These are phyloP conservation scores for Neonectria magnoliae DNA, from an alignment of 2,329 filamentous ascomycete species.

Conservation along the genomic window DNA sequence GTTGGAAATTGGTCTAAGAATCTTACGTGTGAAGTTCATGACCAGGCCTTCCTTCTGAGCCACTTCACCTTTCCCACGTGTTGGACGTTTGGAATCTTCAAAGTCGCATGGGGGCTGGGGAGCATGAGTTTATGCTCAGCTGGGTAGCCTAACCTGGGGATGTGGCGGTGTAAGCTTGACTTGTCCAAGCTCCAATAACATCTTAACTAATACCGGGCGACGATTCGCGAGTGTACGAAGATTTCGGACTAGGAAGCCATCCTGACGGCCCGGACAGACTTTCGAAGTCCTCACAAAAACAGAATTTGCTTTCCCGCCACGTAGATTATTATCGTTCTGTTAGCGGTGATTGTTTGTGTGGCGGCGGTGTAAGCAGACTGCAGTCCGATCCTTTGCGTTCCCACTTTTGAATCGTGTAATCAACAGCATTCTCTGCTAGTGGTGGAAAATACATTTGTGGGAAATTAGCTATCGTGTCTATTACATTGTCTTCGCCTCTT, in stretches of 20 bases:
- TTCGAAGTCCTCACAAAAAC: not conserved
- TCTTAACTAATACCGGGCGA: not conserved
- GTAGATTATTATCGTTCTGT: not conserved
- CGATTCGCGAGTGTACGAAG: not conserved
- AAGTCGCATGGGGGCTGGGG: not conserved
- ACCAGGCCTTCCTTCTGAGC: not conserved
- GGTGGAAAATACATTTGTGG: not conserved
- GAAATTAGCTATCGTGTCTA: not conserved
- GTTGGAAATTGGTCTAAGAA: not conserved
- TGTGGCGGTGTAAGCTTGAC: no score
- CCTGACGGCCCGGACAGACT: not conserved
- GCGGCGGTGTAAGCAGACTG: not conserved
- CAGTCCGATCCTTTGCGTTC: not conserved
- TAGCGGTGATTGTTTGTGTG: not conserved
- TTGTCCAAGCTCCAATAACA: not conserved
- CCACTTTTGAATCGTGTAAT: not conserved
- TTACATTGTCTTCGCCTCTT: not conserved
- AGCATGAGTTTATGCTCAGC: no score
- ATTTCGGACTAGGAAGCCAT: not conserved
- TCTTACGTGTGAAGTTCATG: not conserved
- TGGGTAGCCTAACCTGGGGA: no score
- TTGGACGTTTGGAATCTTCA: not conserved
- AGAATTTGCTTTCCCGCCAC: not conserved
- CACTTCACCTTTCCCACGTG: not conserved
- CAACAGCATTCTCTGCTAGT: not conserved